Percentiles rank a stretch among this genome's conserved stretches.
phyloP scores from a whole-genome alignment of 2,329 filamentous ascomycete species.

The Diaporthe ilicicola region DNA sequence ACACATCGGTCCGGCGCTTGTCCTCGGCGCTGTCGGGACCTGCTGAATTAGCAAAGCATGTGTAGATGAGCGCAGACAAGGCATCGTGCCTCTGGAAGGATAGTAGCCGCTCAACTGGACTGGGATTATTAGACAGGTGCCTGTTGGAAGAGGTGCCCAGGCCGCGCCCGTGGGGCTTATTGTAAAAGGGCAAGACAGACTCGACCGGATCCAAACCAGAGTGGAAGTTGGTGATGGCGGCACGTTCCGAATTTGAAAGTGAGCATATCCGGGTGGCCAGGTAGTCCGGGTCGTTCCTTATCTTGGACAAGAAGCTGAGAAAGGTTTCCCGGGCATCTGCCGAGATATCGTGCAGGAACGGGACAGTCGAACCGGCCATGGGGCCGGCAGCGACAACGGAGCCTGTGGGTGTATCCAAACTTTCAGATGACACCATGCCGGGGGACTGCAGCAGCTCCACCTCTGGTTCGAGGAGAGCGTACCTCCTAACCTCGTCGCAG shows the following conservation, averaged over 20 bases:
- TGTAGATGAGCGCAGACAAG: conserved; percentile 84
- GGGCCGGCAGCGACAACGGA: conserved; percentile 47
- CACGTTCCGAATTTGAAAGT: conserved; percentile 79
- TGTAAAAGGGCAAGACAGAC: conserved; percentile 79
- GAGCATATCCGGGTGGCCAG: conserved; percentile 82
- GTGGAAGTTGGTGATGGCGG: conserved; percentile 79
- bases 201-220: conserved; percentile 83
- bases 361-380: conserved; percentile 54
- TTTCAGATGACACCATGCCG: conserved; percentile 59
- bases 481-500: conserved; percentile 76
- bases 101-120: conserved; percentile 81
- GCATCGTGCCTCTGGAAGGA: conserved; percentile 91
- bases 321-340: conserved; percentile 78
- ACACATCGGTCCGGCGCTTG: conserved; percentile 80
- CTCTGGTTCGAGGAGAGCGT: conserved; percentile 76
- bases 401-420: conserved; percentile 57
- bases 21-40: conserved; percentile 85
- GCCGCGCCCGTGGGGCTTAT: conserved; percentile 55
- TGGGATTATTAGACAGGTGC: conserved; percentile 50
- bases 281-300: conserved; percentile 89
- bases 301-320: conserved; percentile 79
- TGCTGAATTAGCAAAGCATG: conserved; percentile 86
- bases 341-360: conserved; percentile 78
- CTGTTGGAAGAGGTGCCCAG: conserved; percentile 40
- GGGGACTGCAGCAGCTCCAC: conserved; percentile 68